Base-by-base conservation (phyloP, 2,329 filamentous ascomycete species). In the Hymenoscyphus scutula region DNA sequence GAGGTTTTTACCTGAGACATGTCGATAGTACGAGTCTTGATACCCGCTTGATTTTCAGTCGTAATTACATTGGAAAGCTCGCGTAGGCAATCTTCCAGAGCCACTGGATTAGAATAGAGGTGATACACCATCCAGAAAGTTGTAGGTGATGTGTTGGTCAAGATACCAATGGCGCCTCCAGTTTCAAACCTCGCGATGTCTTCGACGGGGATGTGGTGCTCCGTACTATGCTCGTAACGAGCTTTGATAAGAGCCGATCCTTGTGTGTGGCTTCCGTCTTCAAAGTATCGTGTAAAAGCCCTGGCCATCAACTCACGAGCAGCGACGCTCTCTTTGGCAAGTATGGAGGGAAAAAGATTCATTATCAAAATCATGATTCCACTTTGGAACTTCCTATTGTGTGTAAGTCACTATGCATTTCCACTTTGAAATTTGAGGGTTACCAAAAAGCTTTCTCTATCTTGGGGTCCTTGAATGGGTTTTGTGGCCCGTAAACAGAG, bases 141-240 rank as follows among this genome's bases (percentile, higher is more conserved):
- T 0, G 77, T 68, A 0, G 77, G 76, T 0, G 72, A 70, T 1
- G 76, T 78, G 58, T 79, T 81, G 19, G 74, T 74, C 1, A 81
- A 68, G 32, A 78, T 67, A 0, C 75, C 79, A 56, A 80, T 73
- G 0, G 74, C 74, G 1, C 74, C 73, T 11, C 75, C 78, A 56
- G 78, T 74, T 63, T 80, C 78, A 61, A 76, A 75, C 41, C 75
- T 73, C 6, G 77, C 77, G 3, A 76, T 76, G 63, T 80, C 77
- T 25, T 66, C 64, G 0, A 74, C 51, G 1, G 71, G 61, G 3
- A 80, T 67, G 0, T 74, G 73, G 58, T 75, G 68, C 19, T 70
- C 61, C 0, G 64, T 65, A 57, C 74, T 74, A 1, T 67, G 68
- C 30, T 77, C 67, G 58, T 75, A 76, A 54, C 78, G 77, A 23